Evolutionary conservation across 495 filamentous ascomycete species (phyloP).

Genomic region (Aspergillus homomorphus): DNA sequence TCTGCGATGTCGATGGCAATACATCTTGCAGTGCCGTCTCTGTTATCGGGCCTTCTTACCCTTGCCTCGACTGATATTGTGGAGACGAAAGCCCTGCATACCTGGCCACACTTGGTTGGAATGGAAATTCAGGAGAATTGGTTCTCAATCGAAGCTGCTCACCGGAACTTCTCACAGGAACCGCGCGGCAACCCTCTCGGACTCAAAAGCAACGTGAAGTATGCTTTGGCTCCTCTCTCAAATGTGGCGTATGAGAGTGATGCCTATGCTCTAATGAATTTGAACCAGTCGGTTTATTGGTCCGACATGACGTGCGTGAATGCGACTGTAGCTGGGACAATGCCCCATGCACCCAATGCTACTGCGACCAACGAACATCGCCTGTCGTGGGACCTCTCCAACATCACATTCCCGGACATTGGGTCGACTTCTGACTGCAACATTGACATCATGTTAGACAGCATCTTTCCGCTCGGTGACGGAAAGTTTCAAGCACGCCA

Average conservation of each 20-base stretch:
- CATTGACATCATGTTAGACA: slow-evolving; percentile 14
- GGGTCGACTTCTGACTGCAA: slow-evolving; percentile 5
- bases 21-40: slow-evolving; percentile 18
- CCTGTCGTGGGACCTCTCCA: background rate
- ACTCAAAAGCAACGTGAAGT: background rate
- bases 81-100: slow-evolving; percentile 13
- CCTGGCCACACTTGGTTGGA: slow-evolving; percentile 24
- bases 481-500: slow-evolving; percentile 12
- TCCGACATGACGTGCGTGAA: slow-evolving; percentile 18
- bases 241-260: slow-evolving; percentile 12
- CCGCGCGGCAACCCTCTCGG: background rate
- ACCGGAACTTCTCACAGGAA: background rate
- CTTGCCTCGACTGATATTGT: slow-evolving; percentile 7
- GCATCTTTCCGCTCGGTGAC: background rate
- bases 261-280: slow-evolving; percentile 1
- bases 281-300: slow-evolving; percentile 28
- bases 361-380: background rate
- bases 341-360: background rate
- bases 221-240: slow-evolving; percentile 17
- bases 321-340: background rate
- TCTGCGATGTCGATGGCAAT: slow-evolving; percentile 20
- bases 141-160: slow-evolving; percentile 7
- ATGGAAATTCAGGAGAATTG: slow-evolving; percentile 18
- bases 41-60: slow-evolving; percentile 21
- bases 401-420: background rate